phyloP scores from a whole-genome alignment of 1,284 basidiomycete species.

The Malassezia obtusa region DNA sequence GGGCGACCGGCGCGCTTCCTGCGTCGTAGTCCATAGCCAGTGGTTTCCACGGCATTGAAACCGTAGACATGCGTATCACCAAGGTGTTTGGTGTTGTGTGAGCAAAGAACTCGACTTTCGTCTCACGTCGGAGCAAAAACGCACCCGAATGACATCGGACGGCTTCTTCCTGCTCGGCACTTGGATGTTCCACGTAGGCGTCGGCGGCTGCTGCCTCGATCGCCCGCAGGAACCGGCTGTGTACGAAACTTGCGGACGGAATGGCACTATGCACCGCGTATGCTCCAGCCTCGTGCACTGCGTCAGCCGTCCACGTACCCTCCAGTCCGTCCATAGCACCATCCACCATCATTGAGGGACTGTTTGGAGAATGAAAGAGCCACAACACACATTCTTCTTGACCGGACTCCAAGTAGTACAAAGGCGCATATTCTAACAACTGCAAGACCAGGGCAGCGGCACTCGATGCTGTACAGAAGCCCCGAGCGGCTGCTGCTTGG shows the following conservation, averaged over 20 bases:
- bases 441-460: neutral
- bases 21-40: neutral
- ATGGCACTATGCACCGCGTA: neutral
- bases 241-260: neutral
- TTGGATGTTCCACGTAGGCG: neutral
- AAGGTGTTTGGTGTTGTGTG: slow-evolving; percentile 1
- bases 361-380: neutral
- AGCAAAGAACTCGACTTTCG: neutral
- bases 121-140: neutral
- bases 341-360: neutral
- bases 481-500: neutral
- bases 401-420: neutral
- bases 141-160: neutral
- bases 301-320: neutral
- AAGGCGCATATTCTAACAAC: neutral
- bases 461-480: neutral
- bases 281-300: neutral
- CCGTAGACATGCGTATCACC: neutral
- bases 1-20: neutral
- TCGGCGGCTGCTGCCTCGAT: neutral
- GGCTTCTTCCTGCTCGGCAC: neutral
- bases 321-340: neutral
- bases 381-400: neutral
- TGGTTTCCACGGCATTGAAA: slow-evolving; percentile 1
- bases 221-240: neutral